phyloP scores from a whole-genome alignment of 2,329 filamentous ascomycete species.

The Penicillium sp. region DNA sequence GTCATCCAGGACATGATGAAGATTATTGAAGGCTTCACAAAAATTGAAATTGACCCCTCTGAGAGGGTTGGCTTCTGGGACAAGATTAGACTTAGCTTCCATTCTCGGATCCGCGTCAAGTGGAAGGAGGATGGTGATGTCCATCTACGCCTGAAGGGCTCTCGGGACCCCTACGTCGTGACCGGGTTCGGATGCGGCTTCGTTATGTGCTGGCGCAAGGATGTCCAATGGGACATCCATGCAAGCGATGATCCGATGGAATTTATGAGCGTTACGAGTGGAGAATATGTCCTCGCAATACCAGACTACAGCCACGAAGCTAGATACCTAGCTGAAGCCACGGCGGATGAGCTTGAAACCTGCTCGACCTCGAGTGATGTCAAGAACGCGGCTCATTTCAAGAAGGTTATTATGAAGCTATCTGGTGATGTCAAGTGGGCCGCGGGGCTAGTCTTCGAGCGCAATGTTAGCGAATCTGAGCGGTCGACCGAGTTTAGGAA shows the following conservation, averaged over 20 bases:
- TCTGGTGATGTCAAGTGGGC: slow-evolving; percentile 95
- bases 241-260: slow-evolving; percentile 84
- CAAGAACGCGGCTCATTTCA: slow-evolving; percentile 82
- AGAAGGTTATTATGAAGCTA: slow-evolving; percentile 98
- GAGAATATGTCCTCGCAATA: slow-evolving; percentile 91
- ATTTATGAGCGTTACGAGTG: slow-evolving; percentile 95
- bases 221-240: slow-evolving; percentile 86
- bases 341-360: slow-evolving; percentile 60
- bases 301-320: slow-evolving; percentile 92
- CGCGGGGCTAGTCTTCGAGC: slow-evolving; percentile 89
- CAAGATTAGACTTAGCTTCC: slow-evolving; percentile 92
- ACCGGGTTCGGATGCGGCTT: slow-evolving; percentile 94
- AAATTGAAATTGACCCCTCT: slow-evolving; percentile 90
- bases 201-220: slow-evolving; percentile 97
- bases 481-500: slow-evolving; percentile 88
- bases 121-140: slow-evolving; percentile 98
- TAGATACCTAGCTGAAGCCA: slow-evolving; percentile 61
- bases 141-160: slow-evolving; percentile 85
- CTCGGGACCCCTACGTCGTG: slow-evolving; percentile 89
- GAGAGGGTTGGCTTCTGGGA: slow-evolving; percentile 98
- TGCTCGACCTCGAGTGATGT: slow-evolving; percentile 65
- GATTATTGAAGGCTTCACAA: slow-evolving; percentile 96
- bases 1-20: slow-evolving; percentile 99
- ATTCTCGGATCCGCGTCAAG: slow-evolving; percentile 83
- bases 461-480: slow-evolving; percentile 71